A percentile compares a stretch with the other conserved stretches of the same genome.
Evolutionary conservation across 495 filamentous ascomycete genomes (phyloP).

Genomic region (Massariosphaeria phaeospora): DNA sequence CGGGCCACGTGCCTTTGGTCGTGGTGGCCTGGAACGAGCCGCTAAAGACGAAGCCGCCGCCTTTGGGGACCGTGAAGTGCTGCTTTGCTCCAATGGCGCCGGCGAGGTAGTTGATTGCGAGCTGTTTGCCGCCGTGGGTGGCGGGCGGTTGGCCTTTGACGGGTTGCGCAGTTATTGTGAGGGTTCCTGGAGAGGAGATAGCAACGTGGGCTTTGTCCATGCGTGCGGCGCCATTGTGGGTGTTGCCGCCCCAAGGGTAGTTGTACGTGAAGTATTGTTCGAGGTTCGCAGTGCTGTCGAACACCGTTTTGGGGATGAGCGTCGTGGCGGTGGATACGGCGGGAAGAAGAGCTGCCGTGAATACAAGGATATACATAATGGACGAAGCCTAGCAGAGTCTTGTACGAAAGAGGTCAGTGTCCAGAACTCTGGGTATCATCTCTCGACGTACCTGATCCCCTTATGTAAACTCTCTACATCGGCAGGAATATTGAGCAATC

Average conservation of each 20-base stretch:
- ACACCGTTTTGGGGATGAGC: slow-evolving; percentile 51
- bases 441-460: no score
- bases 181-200: slow-evolving; percentile 33
- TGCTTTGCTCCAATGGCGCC: slow-evolving; percentile 49
- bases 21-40: slow-evolving; percentile 51
- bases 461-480: no score
- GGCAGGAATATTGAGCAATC: no score
- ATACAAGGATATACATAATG: neutral
- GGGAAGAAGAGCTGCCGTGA: slow-evolving; percentile 2
- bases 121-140: slow-evolving; percentile 45
- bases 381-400: no score
- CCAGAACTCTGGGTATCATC: no score
- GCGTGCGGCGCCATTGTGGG: slow-evolving; percentile 54
- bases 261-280: slow-evolving; percentile 52
- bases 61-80: slow-evolving; percentile 34
- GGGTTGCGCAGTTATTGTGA: slow-evolving; percentile 47
- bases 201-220: slow-evolving; percentile 45
- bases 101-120: slow-evolving; percentile 52
- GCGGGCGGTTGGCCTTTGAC: slow-evolving; percentile 42
- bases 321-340: slow-evolving; percentile 25
- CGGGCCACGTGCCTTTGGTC: slow-evolving; percentile 54
- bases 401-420: no score
- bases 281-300: slow-evolving; percentile 50
- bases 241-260: slow-evolving; percentile 45
- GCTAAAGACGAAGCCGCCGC: slow-evolving; percentile 51